Evolutionary conservation across 129 eudicot species (phyloP).

Genomic region (Solidago caesia): DNA sequence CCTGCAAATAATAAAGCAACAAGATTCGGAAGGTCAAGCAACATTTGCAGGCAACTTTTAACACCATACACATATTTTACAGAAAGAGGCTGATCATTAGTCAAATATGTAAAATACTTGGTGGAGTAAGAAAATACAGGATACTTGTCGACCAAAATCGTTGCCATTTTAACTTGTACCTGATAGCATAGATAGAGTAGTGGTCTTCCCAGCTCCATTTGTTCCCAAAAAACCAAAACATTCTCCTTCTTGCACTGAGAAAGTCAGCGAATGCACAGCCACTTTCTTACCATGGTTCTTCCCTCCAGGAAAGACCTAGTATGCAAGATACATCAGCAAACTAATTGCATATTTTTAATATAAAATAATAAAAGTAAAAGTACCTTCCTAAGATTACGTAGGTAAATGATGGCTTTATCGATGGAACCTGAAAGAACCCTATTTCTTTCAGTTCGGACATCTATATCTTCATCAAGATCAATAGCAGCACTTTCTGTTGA

Average conservation of each 20-base stretch:
- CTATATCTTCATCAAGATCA: constrained; percentile 77
- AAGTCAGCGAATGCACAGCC: constrained; percentile 91
- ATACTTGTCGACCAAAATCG: constrained; percentile 12
- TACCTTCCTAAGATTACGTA: constrained; percentile 90
- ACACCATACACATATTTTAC: neutral
- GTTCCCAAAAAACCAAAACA: constrained; percentile 98
- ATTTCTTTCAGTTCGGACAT: constrained; percentile 76
- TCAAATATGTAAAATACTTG: constrained; percentile 5
- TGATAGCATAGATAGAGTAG: constrained; percentile 92
- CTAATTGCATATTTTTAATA: neutral
- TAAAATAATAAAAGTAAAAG: neutral
- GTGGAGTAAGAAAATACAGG: constrained; percentile 7
- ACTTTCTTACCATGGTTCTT: constrained; percentile 54
- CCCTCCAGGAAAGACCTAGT: constrained; percentile 85
- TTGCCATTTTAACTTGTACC: constrained; percentile 42
- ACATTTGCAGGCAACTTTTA: neutral
- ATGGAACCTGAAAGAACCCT: constrained; percentile 83
- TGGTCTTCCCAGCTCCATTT: constrained; percentile 98
- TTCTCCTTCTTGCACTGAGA: constrained; percentile 98
- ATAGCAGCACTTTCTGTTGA: constrained; percentile 37
- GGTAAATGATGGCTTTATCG: constrained; percentile 74
- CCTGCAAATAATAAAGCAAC: constrained; percentile 41
- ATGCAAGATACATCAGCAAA: constrained; percentile 22
- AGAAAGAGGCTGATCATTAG: neutral
- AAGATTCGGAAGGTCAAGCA: constrained; percentile 14